Percentiles rank a stretch among this genome's conserved stretches.
These are phyloP conservation scores for Venturia oleaginea DNA, from an alignment of 2,329 filamentous ascomycete species.

Conservation along the genomic window DNA sequence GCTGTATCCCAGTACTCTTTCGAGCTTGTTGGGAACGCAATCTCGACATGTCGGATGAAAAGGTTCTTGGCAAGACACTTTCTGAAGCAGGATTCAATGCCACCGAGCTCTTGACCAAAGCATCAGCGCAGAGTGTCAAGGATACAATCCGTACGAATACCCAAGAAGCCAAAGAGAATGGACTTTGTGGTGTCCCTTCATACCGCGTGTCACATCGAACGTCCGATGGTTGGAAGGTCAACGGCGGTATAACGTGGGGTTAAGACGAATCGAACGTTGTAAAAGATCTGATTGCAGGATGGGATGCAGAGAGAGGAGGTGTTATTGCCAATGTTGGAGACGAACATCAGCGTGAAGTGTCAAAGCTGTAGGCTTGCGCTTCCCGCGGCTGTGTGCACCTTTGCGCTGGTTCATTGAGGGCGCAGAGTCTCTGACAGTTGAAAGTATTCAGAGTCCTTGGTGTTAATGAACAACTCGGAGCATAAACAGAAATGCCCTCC, in stretches of 20 bases:
- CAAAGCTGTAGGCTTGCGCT: background rate
- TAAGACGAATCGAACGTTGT: constrained; percentile 27
- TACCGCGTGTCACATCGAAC: constrained; percentile 22
- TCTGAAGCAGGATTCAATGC: constrained; percentile 23
- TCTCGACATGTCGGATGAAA: constrained; percentile 22
- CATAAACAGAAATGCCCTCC: too few relatives aligned
- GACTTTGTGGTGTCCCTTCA: constrained; percentile 27
- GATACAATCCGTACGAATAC: constrained; percentile 22
- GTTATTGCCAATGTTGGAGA: background rate
- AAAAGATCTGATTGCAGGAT: constrained; percentile 27
- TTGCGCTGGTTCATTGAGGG: too few relatives aligned
- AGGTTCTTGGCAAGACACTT: constrained; percentile 20
- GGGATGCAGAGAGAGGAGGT: constrained; percentile 17
- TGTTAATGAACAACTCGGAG: too few relatives aligned
- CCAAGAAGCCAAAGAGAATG: constrained; percentile 23
- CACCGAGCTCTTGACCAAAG: constrained; percentile 20
- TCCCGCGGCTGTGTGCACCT: too few relatives aligned
- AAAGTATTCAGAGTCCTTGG: too few relatives aligned
- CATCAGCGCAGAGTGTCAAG: constrained; percentile 22
- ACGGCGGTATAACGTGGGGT: constrained; percentile 25
- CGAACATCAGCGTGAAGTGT: background rate
- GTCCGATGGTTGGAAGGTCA: constrained; percentile 17
- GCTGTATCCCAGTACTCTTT: constrained; percentile 21
- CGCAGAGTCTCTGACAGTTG: too few relatives aligned
- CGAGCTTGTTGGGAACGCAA: constrained; percentile 27